These are phyloP conservation scores for Flaveria ramosissima DNA, from an alignment of 129 eudicot genomes.

Conservation along the genomic window DNA sequence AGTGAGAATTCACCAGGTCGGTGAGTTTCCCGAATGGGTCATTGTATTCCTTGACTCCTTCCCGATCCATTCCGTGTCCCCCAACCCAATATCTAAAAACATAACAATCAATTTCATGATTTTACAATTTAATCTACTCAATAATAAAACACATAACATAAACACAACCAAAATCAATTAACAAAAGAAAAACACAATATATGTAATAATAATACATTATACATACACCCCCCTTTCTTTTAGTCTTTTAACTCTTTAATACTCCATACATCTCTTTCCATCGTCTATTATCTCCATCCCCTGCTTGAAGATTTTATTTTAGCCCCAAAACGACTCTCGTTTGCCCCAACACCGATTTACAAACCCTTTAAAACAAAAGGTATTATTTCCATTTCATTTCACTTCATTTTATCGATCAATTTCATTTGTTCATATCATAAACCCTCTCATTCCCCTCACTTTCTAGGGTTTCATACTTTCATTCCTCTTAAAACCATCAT, in stretches of 20 bases:
- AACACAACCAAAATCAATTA: too few species aligned
- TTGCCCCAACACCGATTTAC: slow-evolving; percentile 27
- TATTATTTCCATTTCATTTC: slow-evolving; percentile 19
- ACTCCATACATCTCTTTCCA: slow-evolving; percentile 18
- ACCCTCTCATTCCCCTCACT: slow-evolving; percentile 28
- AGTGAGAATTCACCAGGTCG: too few species aligned
- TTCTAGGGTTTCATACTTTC: slow-evolving; percentile 58
- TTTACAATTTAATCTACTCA: too few species aligned
- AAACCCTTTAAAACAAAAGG: slow-evolving; percentile 60
- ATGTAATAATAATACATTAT: not conserved
- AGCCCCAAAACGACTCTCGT: slow-evolving; percentile 12
- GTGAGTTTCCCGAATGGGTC: too few species aligned
- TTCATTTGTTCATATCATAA: slow-evolving; percentile 28
- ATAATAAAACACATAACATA: too few species aligned
- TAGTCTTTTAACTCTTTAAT: not conserved
- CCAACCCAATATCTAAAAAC: too few species aligned
- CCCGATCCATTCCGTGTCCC: too few species aligned
- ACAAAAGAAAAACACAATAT: not conserved
- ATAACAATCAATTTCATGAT: too few species aligned
- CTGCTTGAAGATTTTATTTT: slow-evolving; percentile 35
- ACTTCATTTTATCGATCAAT: slow-evolving; percentile 19
- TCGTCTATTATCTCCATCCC: slow-evolving; percentile 23
- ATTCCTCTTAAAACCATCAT: slow-evolving; percentile 2
- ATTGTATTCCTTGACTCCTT: too few species aligned
- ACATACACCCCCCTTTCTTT: not conserved